phyloP scores from a whole-genome alignment of 768 basidiomycete genomes.

The Lenzites betulinus region DNA sequence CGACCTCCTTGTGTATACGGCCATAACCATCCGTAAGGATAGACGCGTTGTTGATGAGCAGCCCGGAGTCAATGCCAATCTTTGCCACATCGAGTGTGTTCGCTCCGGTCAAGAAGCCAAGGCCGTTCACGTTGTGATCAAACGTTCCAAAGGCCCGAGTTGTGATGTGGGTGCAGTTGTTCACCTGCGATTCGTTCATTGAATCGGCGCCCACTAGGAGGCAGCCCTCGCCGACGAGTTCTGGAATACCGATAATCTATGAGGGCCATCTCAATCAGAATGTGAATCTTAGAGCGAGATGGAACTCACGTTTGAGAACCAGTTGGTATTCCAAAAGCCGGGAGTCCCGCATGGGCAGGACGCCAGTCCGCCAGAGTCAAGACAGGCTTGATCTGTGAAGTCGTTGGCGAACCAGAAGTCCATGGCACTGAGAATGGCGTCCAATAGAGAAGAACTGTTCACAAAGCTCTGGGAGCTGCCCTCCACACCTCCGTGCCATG shows the following conservation, averaged over 20 bases:
- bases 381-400: constrained; percentile 53
- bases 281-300: too few relatives aligned
- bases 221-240: constrained; percentile 56
- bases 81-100: constrained; percentile 67
- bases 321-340: constrained; percentile 62
- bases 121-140: constrained; percentile 42
- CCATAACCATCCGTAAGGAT: constrained; percentile 32
- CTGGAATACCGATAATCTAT: constrained; percentile 63
- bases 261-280: not conserved
- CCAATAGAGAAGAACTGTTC: constrained; percentile 41
- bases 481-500: constrained; percentile 53
- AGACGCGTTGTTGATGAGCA: constrained; percentile 32
- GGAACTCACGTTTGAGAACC: constrained; percentile 56
- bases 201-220: constrained; percentile 49
- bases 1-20: constrained; percentile 53
- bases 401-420: constrained; percentile 65
- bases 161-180: constrained; percentile 53
- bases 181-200: constrained; percentile 43
- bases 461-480: constrained; percentile 43
- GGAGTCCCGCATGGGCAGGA: constrained; percentile 58
- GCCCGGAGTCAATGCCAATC: constrained; percentile 55
- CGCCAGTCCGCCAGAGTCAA: constrained; percentile 53
- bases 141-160: constrained; percentile 53
- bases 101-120: constrained; percentile 59
- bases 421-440: constrained; percentile 53